Evolutionary conservation across 345 rosid species (phyloP), one percentile per base, ranked within the genome.

Genomic region (Moricandia arvensis): DNA sequence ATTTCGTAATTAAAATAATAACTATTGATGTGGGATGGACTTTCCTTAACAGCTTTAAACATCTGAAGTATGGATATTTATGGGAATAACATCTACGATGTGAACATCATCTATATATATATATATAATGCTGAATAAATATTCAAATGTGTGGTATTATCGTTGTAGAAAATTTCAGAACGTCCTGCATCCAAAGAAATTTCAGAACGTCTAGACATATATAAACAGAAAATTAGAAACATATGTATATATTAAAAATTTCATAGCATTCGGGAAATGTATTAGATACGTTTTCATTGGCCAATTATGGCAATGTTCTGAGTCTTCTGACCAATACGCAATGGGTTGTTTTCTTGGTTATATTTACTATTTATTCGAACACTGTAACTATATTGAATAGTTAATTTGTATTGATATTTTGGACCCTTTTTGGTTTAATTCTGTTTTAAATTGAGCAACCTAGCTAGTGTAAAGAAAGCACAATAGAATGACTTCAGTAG

Each of bases 401-500:
- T 35, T 34, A 33, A 2, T 12, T 1, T 53, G 7, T 68, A 7
- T 12, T 21, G 3, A 2, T 21, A 7, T 16, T 3, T 45, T 45
- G 7, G 34, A 11, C 49, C 43, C 9, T 49, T 12, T 65, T 47
- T 49, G 30, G 24, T 37, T 37, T 37, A 49, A 7, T 65, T 38
- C 24, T 3, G 43, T 55, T 37, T 1, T 7, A 0, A n/a, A 7
- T 41, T 58, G 8, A 27, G 17, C 16, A 64, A 13, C 21, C 17
- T 45, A 21, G 24, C 24, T 21, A 30, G 47, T 6, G 30, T 10
- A 11, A 59, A 58, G 18, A 60, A 71, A 21, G 47, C 21, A 24
- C 9, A 31, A 47, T 47, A 18, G 21, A 72, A 24, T 72, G 45
- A 72, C 75, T 72, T 72, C 53, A 62, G 60, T 49, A n/a, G 68